Evolutionary conservation across 441 rosid species (phyloP).

Genomic region (Hura crepitans): DNA sequence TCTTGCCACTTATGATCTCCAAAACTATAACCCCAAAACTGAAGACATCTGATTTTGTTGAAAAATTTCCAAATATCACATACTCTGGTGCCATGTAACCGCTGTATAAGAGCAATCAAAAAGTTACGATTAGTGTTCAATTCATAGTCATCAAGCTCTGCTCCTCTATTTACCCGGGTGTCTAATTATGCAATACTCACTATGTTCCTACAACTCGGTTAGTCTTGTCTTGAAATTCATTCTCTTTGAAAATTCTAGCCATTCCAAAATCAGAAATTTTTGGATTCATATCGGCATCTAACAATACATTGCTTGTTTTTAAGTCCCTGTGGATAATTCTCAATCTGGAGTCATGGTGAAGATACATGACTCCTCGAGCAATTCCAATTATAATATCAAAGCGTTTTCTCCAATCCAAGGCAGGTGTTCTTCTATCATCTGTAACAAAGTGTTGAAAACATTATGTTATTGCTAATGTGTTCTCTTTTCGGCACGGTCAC

Average conservation of each 20-base stretch:
- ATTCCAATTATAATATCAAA: constrained; percentile 14
- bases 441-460: neutral
- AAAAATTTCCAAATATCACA: constrained; percentile 25
- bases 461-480: neutral
- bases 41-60: constrained; percentile 36
- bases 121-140: neutral
- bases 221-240: constrained; percentile 28
- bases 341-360: constrained; percentile 40
- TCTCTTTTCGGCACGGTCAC: neutral
- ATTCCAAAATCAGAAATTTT: constrained; percentile 61
- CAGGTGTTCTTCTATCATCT: constrained; percentile 14
- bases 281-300: constrained; percentile 43
- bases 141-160: neutral
- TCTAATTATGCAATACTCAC: constrained; percentile 26
- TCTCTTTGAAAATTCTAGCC: constrained; percentile 40
- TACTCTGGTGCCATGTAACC: constrained; percentile 38
- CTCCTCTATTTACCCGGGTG: neutral
- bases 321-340: constrained; percentile 45
- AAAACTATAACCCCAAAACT: constrained; percentile 36
- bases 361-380: constrained; percentile 28
- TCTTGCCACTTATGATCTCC: constrained; percentile 34
- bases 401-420: constrained; percentile 15
- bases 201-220: constrained; percentile 38
- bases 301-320: constrained; percentile 40
- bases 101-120: neutral